Conservation (phyloP, 1,284 basidiomycete genomes). For the Pholiota adiposa region DNA sequence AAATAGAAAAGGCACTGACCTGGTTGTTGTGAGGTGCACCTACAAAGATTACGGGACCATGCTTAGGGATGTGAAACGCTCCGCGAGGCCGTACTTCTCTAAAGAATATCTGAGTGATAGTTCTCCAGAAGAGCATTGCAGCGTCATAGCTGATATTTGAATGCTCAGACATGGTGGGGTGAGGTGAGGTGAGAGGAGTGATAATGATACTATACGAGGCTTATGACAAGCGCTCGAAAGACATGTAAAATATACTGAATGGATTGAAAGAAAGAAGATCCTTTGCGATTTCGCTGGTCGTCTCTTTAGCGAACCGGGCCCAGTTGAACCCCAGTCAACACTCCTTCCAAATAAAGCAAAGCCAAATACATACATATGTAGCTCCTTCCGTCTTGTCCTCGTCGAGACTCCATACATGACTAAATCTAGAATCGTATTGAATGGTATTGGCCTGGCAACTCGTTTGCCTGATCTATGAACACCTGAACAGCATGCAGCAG, state of each 20-base stretch:
- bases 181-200: constrained; percentile 3
- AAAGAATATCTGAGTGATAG: constrained; percentile 96
- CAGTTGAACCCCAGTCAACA: constrained; percentile 2
- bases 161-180: constrained; percentile 12
- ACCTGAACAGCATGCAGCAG: neutral
- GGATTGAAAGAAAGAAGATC: neutral
- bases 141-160: constrained; percentile 57
- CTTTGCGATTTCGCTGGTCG: neutral
- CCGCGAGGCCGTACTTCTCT: constrained; percentile 95
- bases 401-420: neutral
- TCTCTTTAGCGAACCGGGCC: neutral
- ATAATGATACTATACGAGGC: neutral
- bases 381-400: neutral
- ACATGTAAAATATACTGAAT: neutral
- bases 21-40: constrained; percentile 97
- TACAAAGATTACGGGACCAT: constrained; percentile 96
- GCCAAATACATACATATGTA: too few species aligned
- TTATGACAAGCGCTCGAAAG: neutral
- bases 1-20: constrained; percentile 44
- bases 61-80: constrained; percentile 91
- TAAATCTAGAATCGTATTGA: neutral
- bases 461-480: too few species aligned
- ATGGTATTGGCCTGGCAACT: too few species aligned
- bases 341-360: constrained; percentile 11
- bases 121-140: constrained; percentile 78